Percentiles rank a stretch among this genome's conserved stretches.
phyloP scores from a whole-genome alignment of 768 basidiomycete species.

The Roridomyces roridus region DNA sequence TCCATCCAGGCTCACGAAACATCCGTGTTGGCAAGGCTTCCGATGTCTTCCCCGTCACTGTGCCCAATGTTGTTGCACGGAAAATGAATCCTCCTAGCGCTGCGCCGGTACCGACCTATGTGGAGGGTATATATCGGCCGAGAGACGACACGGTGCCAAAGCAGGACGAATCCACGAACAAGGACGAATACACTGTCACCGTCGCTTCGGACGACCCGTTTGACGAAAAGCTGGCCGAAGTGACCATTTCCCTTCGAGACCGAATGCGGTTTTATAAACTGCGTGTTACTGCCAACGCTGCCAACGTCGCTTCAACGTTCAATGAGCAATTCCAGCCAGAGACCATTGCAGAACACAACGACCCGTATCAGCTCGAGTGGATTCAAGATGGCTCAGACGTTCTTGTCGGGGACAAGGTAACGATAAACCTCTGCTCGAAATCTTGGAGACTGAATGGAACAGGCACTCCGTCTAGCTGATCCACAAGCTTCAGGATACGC shows the following conservation, averaged over 20 bases:
- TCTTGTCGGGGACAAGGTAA: constrained; percentile 76
- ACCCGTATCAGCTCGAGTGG: constrained; percentile 87
- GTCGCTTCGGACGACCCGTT: constrained; percentile 69
- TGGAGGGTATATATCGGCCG: constrained; percentile 63
- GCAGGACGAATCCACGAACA: constrained; percentile 25
- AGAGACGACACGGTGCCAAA: constrained; percentile 37
- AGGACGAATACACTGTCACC: constrained; percentile 58
- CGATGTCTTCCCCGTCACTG: constrained; percentile 71
- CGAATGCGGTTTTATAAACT: constrained; percentile 89
- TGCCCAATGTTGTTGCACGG: constrained; percentile 79
- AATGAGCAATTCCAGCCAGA: constrained; percentile 88
- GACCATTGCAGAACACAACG: constrained; percentile 84
- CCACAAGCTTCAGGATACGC: constrained; percentile 71
- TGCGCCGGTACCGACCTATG: constrained; percentile 47
- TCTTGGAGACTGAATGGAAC: constrained; percentile 9
- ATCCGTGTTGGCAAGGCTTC: constrained; percentile 79
- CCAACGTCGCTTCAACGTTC: constrained; percentile 73
- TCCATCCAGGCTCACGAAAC: constrained; percentile 80
- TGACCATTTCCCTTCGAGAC: constrained; percentile 75
- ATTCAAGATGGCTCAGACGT: constrained; percentile 62
- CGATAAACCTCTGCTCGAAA: neutral
- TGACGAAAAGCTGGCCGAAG: constrained; percentile 75
- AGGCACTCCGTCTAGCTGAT: constrained; percentile 77
- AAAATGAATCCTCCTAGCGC: constrained; percentile 49
- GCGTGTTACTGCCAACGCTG: constrained; percentile 73